Evolutionary conservation across 1,284 basidiomycete genomes (phyloP), one percentile per base, ranked within the genome.

Genomic region (Leccinum angustisporum): DNA sequence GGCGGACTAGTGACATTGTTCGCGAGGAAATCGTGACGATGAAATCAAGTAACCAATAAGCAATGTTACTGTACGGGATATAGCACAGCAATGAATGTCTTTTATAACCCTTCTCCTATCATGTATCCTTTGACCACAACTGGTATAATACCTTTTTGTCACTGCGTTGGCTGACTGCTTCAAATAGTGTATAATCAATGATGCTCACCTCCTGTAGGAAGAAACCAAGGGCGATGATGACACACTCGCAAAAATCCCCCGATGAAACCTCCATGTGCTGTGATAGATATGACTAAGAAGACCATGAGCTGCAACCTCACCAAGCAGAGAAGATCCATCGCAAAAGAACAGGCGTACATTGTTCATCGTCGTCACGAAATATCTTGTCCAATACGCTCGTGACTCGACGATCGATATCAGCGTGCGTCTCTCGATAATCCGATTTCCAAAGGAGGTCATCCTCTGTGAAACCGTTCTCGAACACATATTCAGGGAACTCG

Each of bases 381-480:
- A 63, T 63, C 6, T 33, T 33, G 31, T 63, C 62, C 18, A 63
- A 55, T 3, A 46, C 51, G 8, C 51, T 34, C 14, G 10, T 55
- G 18, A 36, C 61, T 25, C 61, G 61, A 58, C 36, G 38, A 36
- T 63, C 56, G 13, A 63, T 16, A 38, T 63, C 61, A 13, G 46
- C 33, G n/a, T 63, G 56, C 3, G 56, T 63, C 46, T 63, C 61
- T 27, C 62, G 61, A 33, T 56, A 63, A 53, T 56, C 33, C 10
- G 53, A 33, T 40, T 40, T 5, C 31, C 43, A 55, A n/a, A 55
- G 54, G 36, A 55, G 73, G 72, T 94, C 92, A 27, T 88, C 79
- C 70, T 95, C 92, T 0, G 82, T 75, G 62, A 95, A 87, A 0
- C 80, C 83, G 0, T 77, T 72, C 68, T 95, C 91, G 56, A 94